Evolutionary conservation across 2,329 filamentous ascomycete species (phyloP), one percentile per base, ranked within the genome.

Genomic region (Aulographum hederae): DNA sequence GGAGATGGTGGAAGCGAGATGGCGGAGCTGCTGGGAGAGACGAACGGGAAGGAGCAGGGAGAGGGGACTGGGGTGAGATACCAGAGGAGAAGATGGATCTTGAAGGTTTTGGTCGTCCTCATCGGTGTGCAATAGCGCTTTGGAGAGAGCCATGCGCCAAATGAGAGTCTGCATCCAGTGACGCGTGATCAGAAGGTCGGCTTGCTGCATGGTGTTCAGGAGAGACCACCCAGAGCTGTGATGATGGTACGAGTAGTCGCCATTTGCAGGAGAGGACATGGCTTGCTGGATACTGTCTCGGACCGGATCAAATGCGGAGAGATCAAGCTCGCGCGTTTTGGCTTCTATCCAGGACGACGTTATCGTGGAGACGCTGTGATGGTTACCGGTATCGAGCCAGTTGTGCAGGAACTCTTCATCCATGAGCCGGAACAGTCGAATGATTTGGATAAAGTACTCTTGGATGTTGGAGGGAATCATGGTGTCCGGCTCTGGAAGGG

Each of bases 131-230:
- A 62, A 46, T 8, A 61, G 46, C 6, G 53, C 53, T 34, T 61
- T 60, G 10, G 57, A 58, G 48, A 64, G 55, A 11, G 60, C 61
- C 34, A 64, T 53, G 28, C 60, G 58, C 61, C 61, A 65, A 0
- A 61, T 48, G 18, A 63, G 42, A 1, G 58, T 62, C 12, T 57
- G 47, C 28, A 63, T 46, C 61, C 60, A 65, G 37, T 63, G 60
- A 12, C 58, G 50, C 0, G 60, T 63, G 30, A 65, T 56, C 29
- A 58, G 52, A n/a, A 65, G 46, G 37, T 65, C 61, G 4, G 59
- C 60, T 33, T 59, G 57, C 43, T 62, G 57, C 46, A 61, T 53
- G 32, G 50, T 46, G 5, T 51, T 48, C 14, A 61, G 36, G 17
- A 45, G 46, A 4, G 52, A 48, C n/a, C 56, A 43, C 31, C 57